A percentile compares a stretch with the other conserved stretches of the same genome.
Conservation (phyloP, 148 eudicot species). For the Camellia granthamiana region DNA sequence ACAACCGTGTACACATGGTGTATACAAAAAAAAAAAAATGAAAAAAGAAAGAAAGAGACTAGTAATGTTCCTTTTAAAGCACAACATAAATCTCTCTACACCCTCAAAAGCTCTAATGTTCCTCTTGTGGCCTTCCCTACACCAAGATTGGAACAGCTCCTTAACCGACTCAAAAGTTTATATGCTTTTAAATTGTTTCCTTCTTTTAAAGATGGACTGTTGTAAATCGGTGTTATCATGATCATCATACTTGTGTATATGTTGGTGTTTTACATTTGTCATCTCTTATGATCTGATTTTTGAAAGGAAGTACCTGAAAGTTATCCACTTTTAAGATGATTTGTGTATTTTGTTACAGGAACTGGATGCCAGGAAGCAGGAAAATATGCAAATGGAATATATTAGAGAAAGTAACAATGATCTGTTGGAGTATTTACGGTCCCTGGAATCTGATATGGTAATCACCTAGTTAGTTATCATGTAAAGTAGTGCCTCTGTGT, state of each 20-base stretch:
- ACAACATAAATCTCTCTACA: too few species aligned
- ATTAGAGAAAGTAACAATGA: constrained; percentile 50
- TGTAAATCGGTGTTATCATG: neutral
- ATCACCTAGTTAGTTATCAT: constrained; percentile 16
- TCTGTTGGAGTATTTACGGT: constrained; percentile 67
- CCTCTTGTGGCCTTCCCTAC: too few species aligned
- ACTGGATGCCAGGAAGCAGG: constrained; percentile 50
- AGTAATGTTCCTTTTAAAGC: too few species aligned
- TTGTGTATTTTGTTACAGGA: constrained; percentile 37
- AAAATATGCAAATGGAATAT: constrained; percentile 42
- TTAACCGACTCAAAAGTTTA: neutral
- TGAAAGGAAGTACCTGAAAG: constrained; percentile 1
- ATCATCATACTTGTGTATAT: neutral
- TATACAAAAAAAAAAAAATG: too few species aligned
- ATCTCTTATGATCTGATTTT: neutral
- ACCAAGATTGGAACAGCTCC: too few species aligned
- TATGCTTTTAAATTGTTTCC: neutral
- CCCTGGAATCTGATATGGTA: constrained; percentile 75
- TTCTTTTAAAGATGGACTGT: neutral
- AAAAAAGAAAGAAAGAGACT: too few species aligned
- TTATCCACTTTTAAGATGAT: constrained; percentile 9
- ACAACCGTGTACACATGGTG: too few species aligned
- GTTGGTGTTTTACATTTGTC: neutral
- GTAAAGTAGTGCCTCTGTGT: neutral
- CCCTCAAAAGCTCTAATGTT: too few species aligned